These are phyloP conservation scores for Pleurotus ostreatus DNA, from an alignment of 768 basidiomycete species.

Conservation along the genomic window DNA sequence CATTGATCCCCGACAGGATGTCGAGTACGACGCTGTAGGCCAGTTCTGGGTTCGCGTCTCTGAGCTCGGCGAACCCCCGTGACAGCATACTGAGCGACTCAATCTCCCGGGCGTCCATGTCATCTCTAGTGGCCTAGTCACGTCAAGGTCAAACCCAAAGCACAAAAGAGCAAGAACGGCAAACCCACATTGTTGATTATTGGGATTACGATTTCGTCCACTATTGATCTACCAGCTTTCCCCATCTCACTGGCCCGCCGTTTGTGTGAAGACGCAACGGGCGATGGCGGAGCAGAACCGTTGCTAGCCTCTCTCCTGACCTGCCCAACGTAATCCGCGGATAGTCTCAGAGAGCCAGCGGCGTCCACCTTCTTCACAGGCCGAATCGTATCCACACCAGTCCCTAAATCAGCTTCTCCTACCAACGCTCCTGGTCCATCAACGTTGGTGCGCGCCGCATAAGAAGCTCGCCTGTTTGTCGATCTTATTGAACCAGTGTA, in stretches of 20 bases:
- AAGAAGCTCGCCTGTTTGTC: slow-evolving; percentile 62
- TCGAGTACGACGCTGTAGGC: slow-evolving; percentile 89
- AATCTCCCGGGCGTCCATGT: slow-evolving; percentile 85
- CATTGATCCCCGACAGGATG: slow-evolving; percentile 85
- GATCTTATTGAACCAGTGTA: slow-evolving; percentile 66
- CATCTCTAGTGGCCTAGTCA: slow-evolving; percentile 65
- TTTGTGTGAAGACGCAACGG: slow-evolving; percentile 36
- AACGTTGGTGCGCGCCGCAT: slow-evolving; percentile 65
- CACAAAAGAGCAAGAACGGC: slow-evolving; percentile 7
- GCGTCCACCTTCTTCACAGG: slow-evolving; percentile 92
- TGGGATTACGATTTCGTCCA: slow-evolving; percentile 84
- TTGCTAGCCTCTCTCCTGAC: slow-evolving; percentile 51
- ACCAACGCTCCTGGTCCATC: slow-evolving; percentile 69
- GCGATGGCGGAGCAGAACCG: slow-evolving; percentile 43
- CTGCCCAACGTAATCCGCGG: slow-evolving; percentile 79
- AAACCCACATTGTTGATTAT: slow-evolving; percentile 65
- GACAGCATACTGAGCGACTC: slow-evolving; percentile 88
- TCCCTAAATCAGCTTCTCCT: slow-evolving; percentile 80
- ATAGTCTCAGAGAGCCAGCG: slow-evolving; percentile 67
- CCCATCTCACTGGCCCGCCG: slow-evolving; percentile 51
- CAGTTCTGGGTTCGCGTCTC: slow-evolving; percentile 76
- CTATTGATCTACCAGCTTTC: slow-evolving; percentile 64
- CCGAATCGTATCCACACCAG: slow-evolving; percentile 84
- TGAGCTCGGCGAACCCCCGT: slow-evolving; percentile 84
- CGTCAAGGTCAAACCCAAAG: not conserved